These are phyloP conservation scores for Vachellia collinsii DNA, from an alignment of 306 rosid species.

Conservation along the genomic window DNA sequence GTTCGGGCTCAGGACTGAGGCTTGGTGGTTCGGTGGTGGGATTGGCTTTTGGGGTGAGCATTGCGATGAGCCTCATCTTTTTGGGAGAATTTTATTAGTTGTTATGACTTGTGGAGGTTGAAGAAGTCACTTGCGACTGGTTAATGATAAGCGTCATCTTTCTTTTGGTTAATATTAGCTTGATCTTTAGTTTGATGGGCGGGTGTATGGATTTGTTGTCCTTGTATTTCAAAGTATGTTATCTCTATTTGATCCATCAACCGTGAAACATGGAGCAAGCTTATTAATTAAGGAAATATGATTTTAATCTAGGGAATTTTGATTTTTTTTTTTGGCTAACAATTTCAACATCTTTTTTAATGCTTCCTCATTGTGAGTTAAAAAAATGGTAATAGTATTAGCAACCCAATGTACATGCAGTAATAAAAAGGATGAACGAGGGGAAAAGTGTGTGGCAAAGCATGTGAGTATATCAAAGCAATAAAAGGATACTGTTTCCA, in stretches of 20 bases:
- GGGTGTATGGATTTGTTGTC: not conserved
- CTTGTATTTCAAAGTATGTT: not conserved
- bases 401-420: no score
- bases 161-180: not conserved
- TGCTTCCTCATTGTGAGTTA: not conserved
- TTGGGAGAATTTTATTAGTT: not conserved
- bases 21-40: constrained; percentile 23
- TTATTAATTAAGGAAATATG: not conserved
- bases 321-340: not conserved
- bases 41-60: constrained; percentile 23
- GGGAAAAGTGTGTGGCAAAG: no score
- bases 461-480: no score
- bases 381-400: no score
- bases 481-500: no score
- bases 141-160: not conserved
- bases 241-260: not conserved
- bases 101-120: not conserved
- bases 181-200: not conserved
- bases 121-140: not conserved
- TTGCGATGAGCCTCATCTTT: constrained; percentile 35
- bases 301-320: not conserved
- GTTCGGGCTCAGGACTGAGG: constrained; percentile 23
- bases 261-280: not conserved
- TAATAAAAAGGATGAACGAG: no score
- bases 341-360: not conserved